Conservation (phyloP, 495 filamentous ascomycete species). For the Pyrenula massariospora region DNA sequence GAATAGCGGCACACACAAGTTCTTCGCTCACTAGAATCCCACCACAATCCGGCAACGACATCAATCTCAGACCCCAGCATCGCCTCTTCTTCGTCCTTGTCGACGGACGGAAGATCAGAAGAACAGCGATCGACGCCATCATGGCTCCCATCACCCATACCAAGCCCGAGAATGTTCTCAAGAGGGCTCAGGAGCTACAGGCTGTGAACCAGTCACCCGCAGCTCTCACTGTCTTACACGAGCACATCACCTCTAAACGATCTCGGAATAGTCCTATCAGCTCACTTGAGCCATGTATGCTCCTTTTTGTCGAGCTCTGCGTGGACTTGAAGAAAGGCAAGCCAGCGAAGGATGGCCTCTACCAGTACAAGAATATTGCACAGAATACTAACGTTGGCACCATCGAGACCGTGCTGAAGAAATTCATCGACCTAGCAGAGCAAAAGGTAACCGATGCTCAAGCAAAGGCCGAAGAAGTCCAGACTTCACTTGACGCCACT, state of each 20-base stretch:
- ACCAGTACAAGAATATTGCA: slow-evolving; percentile 98
- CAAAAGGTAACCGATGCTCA: slow-evolving; percentile 94
- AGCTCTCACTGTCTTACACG: slow-evolving; percentile 88
- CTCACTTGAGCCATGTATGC: slow-evolving; percentile 95
- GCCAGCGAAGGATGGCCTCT: slow-evolving; percentile 93
- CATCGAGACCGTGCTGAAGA: slow-evolving; percentile 93
- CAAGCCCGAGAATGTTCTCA: slow-evolving; percentile 98
- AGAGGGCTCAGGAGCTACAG: slow-evolving; percentile 96
- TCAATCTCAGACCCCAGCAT: too few relatives aligned
- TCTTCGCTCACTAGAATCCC: too few relatives aligned
- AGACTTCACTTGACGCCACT: slow-evolving; percentile 67
- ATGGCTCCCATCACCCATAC: slow-evolving; percentile 95
- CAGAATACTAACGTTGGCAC: slow-evolving; percentile 98
- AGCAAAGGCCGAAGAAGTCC: slow-evolving; percentile 87
- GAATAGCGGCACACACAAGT: neutral
- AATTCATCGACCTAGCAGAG: slow-evolving; percentile 94
- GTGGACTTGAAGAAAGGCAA: slow-evolving; percentile 97
- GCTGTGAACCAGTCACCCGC: slow-evolving; percentile 87
- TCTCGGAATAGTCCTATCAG: slow-evolving; percentile 95
- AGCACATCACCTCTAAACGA: slow-evolving; percentile 96
- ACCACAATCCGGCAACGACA: too few relatives aligned
- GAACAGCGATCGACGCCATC: too few relatives aligned
- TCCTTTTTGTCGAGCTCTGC: slow-evolving; percentile 90
- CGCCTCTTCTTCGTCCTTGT: too few relatives aligned
- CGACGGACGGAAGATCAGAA: too few relatives aligned